Evolutionary conservation across 2,329 filamentous ascomycete genomes (phyloP), one percentile per base, ranked within the genome.

Genomic region (Cadophora sp.): DNA sequence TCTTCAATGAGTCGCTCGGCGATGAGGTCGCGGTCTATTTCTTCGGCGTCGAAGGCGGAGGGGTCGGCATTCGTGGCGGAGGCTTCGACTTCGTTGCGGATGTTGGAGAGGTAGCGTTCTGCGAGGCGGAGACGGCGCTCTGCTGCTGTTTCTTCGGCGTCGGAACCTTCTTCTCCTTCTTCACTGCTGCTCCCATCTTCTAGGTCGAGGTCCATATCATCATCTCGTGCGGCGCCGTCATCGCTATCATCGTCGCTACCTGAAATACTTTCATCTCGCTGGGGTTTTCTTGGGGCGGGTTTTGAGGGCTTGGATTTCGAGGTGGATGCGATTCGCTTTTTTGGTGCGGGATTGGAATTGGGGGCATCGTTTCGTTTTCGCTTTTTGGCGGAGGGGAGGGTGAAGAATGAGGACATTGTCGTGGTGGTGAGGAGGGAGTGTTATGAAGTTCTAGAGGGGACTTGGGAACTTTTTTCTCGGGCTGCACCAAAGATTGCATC

Each of bases 331-430:
- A 85, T 75, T 78, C 87, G 83, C 77, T 90, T 91, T 79, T 89
- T 89, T 1, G 88, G 85, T 6, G 80, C 80, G 62, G 88, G 85
- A 19, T 82, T 77, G 29, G 85, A 84, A 26, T 26, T 37, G 4
- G 56, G 19, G 31, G 31, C 22, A 66, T 83, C 80, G 7, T 83
- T 77, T 69, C 94, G 87, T 85, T 98, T 98, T 76, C 96, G 87
- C 86, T 98, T 98, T 83, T 92, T 91, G 62, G 92, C 91, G 50
- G 92, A 91, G 6, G 96, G 94, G 48, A 91, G 84, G 62, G 94
- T 97, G 82, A 99, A 99, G 82, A 98, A 99, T 48, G 94, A 97
- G 77, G 95, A 97, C 94, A 97, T 97, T 29, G 31, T 71, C 59
- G 59, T 19, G 64, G 29, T 19, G 58, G 40, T 27, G 46, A 48